Percentiles rank a stretch among this genome's conserved stretches.
These are phyloP conservation scores for Caloboletus firmus DNA, from an alignment of 1,284 basidiomycete species.

Conservation along the genomic window DNA sequence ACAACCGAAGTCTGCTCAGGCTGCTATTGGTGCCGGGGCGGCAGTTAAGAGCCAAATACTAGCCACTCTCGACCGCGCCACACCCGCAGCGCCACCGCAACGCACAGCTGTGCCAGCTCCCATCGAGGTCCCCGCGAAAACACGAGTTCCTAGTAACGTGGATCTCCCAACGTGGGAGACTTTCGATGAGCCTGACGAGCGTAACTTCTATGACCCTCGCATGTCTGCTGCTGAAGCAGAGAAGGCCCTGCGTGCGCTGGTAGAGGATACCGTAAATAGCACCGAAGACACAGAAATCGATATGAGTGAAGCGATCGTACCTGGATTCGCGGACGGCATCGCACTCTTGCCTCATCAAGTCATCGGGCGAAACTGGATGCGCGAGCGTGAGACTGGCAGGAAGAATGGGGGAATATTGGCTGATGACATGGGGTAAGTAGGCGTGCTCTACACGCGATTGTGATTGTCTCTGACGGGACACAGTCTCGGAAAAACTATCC, in stretches of 20 bases:
- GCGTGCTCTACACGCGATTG: background rate
- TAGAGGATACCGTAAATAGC: constrained; percentile 44
- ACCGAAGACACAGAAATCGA: constrained; percentile 56
- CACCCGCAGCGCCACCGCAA: constrained; percentile 10
- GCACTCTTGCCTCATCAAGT: constrained; percentile 85
- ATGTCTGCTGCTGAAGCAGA: constrained; percentile 55
- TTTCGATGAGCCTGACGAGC: constrained; percentile 35
- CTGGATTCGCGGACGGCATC: constrained; percentile 71
- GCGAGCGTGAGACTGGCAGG: constrained; percentile 76
- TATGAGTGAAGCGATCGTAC: constrained; percentile 63
- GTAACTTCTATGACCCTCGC: constrained; percentile 38
- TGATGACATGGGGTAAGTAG: constrained; percentile 82
- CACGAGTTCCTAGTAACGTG: constrained; percentile 6
- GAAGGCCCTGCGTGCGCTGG: constrained; percentile 62
- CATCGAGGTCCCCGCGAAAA: constrained; percentile 30
- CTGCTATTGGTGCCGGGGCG: background rate
- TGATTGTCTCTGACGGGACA: constrained; percentile 1
- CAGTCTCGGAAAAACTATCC: constrained; percentile 91
- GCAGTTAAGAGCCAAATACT: constrained; percentile 21
- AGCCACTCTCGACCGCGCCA: constrained; percentile 29
- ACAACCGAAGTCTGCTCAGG: background rate
- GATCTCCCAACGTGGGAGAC: constrained; percentile 26
- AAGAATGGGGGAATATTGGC: constrained; percentile 87
- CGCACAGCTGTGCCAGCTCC: constrained; percentile 29
- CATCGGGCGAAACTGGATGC: constrained; percentile 86